phyloP scores from a whole-genome alignment of 1,284 basidiomycete genomes.

The Pseudozyma pruni region DNA sequence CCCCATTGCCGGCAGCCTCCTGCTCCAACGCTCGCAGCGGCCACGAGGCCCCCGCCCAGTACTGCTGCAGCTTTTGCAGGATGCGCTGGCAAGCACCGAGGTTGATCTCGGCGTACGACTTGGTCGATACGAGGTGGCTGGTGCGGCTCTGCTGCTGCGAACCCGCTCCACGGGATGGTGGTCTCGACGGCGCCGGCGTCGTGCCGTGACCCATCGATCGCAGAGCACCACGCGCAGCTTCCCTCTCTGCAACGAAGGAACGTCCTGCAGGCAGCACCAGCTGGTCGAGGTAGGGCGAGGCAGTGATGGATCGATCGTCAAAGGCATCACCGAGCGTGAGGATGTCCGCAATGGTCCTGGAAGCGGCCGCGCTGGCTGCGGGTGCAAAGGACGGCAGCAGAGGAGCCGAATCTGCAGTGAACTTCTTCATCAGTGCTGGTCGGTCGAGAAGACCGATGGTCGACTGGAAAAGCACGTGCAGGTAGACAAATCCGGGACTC shows the following conservation, averaged over 20 bases:
- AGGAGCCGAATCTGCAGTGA: constrained; percentile 39
- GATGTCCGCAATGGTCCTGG: constrained; percentile 57
- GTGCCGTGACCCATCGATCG: constrained; percentile 49
- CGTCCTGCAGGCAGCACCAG: constrained; percentile 54
- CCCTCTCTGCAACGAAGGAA: constrained; percentile 52
- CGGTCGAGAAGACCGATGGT: constrained; percentile 58
- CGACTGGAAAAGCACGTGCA: constrained; percentile 59
- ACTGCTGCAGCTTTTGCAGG: constrained; percentile 48
- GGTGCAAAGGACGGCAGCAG: constrained; percentile 43
- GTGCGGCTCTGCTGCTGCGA: constrained; percentile 29
- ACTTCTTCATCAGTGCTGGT: constrained; percentile 52
- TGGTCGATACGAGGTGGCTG: constrained; percentile 36
- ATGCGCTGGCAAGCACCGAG: constrained; percentile 48
- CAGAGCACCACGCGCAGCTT: constrained; percentile 47
- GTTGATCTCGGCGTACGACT: constrained; percentile 54
- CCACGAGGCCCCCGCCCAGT: constrained; percentile 58
- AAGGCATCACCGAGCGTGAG: constrained; percentile 50
- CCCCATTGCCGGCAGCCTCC: constrained; percentile 44
- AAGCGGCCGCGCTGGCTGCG: constrained; percentile 46
- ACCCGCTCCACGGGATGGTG: constrained; percentile 28
- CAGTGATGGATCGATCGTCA: constrained; percentile 44
- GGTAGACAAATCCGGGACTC: constrained; percentile 53
- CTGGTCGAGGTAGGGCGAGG: constrained; percentile 57
- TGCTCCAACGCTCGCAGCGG: constrained; percentile 55
- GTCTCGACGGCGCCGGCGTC: constrained; percentile 33